These are phyloP conservation scores for Trifolium pratense DNA, from an alignment of 306 rosid genomes.

Conservation along the genomic window DNA sequence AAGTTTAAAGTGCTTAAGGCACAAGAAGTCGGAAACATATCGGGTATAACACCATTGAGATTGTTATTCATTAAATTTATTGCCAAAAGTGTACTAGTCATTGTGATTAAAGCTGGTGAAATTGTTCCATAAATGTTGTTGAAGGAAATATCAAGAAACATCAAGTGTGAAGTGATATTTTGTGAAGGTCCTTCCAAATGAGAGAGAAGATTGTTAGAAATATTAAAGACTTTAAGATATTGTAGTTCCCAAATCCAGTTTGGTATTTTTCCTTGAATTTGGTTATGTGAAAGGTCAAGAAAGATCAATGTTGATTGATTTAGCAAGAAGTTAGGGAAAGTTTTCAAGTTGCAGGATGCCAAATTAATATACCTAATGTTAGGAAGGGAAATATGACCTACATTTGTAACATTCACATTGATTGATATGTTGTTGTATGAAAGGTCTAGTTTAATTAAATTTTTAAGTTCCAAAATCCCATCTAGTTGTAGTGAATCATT, in stretches of 20 bases:
- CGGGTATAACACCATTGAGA: conserved; percentile 15
- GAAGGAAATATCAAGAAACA: not conserved
- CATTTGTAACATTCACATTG: not conserved
- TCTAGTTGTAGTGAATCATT: conserved; percentile 39
- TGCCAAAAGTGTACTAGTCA: not conserved
- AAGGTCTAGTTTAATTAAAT: conserved; percentile 54
- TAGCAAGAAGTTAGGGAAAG: conserved; percentile 53
- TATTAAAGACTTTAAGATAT: not conserved
- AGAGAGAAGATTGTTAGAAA: not conserved
- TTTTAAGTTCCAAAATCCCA: conserved; percentile 25
- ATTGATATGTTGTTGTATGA: conserved; percentile 45
- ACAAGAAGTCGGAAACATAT: conserved; percentile 23
- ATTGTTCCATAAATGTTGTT: conserved; percentile 37
- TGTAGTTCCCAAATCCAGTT: conserved; percentile 60
- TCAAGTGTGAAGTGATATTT: too few relatives aligned
- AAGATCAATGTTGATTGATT: not conserved
- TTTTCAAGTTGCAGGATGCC: conserved; percentile 47
- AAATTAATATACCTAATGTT: not conserved
- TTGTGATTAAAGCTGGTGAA: conserved; percentile 34
- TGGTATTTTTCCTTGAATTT: conserved; percentile 55
- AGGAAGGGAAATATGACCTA: not conserved
- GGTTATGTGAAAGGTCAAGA: conserved; percentile 63
- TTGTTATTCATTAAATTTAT: conserved; percentile 35
- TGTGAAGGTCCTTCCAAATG: not conserved
- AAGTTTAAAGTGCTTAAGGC: conserved; percentile 34